Conservation (phyloP, 1,284 basidiomycete species). For the Cutaneotrichosporon dermatis region DNA sequence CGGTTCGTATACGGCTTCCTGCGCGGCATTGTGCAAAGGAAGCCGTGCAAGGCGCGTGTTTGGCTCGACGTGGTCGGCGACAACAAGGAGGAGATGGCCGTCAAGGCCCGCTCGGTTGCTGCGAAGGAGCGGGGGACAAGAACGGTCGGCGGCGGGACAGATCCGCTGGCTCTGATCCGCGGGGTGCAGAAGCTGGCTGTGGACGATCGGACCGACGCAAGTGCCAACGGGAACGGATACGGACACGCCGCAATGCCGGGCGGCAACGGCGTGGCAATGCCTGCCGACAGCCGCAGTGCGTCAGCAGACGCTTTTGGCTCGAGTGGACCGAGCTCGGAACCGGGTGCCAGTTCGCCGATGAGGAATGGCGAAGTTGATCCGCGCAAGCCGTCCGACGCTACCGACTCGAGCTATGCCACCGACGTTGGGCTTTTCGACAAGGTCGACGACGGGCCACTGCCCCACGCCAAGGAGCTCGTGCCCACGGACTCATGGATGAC, state of each 20-base stretch:
- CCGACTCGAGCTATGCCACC: no score
- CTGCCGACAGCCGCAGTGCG: no score
- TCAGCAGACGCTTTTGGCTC: no score
- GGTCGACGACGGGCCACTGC: slow-evolving; percentile 25
- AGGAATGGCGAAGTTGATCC: no score
- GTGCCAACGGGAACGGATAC: not conserved
- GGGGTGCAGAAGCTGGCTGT: slow-evolving; percentile 7
- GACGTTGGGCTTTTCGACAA: not conserved
- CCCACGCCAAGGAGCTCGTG: slow-evolving; percentile 25
- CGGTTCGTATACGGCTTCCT: slow-evolving; percentile 83
- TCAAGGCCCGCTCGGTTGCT: slow-evolving; percentile 31
- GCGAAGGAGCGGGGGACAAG: slow-evolving; percentile 7
- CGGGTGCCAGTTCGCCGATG: no score
- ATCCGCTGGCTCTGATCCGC: slow-evolving; percentile 12
- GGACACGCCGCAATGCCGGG: not conserved
- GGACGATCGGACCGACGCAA: not conserved
- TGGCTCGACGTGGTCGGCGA: slow-evolving; percentile 65
- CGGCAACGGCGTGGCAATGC: not conserved
- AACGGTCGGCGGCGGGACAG: slow-evolving; percentile 23
- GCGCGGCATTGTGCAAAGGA: slow-evolving; percentile 64
- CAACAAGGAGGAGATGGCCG: slow-evolving; percentile 68
- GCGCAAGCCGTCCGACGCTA: no score
- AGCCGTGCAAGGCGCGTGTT: slow-evolving; percentile 64
- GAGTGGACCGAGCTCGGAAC: no score
- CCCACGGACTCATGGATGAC: slow-evolving; percentile 43